These are phyloP conservation scores for Daldinia vernicosa DNA, from an alignment of 495 filamentous ascomycete genomes.

Conservation along the genomic window DNA sequence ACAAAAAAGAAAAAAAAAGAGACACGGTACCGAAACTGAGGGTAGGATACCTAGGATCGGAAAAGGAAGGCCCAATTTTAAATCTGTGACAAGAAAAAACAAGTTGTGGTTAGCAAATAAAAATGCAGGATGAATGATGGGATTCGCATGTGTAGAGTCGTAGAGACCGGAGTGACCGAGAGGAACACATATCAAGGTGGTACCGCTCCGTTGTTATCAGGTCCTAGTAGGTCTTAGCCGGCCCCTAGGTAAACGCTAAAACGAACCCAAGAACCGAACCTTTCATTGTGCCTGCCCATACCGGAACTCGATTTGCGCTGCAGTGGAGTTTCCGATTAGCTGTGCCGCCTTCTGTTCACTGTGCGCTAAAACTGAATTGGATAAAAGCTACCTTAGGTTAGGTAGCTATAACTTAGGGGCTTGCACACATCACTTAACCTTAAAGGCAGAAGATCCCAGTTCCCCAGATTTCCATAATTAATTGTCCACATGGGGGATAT, in stretches of 20 bases:
- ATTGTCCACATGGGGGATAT: slow-evolving; percentile 1
- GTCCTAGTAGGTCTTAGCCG: background rate
- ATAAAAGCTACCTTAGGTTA: too few species aligned
- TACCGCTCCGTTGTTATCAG: slow-evolving; percentile 5
- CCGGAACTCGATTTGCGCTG: slow-evolving; percentile 15
- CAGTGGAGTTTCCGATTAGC: slow-evolving; percentile 31
- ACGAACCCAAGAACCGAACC: background rate
- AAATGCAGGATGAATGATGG: background rate
- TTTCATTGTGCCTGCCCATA: slow-evolving; percentile 4
- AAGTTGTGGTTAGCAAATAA: background rate
- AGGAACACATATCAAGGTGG: slow-evolving; percentile 18
- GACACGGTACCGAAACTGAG: background rate
- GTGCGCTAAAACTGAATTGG: slow-evolving; percentile 26
- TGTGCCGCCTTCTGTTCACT: slow-evolving; percentile 20
- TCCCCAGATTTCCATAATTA: slow-evolving; percentile 35
- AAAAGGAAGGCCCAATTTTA: slow-evolving; percentile 13
- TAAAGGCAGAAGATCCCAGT: slow-evolving; percentile 38
- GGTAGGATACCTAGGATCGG: slow-evolving; percentile 20
- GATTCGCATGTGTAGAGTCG: background rate
- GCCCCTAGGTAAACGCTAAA: slow-evolving; percentile 21
- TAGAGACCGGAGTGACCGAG: slow-evolving; percentile 23
- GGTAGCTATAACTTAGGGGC: slow-evolving; percentile 9
- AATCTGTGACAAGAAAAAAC: background rate
- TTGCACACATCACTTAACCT: slow-evolving; percentile 27
- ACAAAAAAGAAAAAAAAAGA: background rate